Conservation (phyloP, 140 eudicot genomes). For the Senecio squalidus region DNA sequence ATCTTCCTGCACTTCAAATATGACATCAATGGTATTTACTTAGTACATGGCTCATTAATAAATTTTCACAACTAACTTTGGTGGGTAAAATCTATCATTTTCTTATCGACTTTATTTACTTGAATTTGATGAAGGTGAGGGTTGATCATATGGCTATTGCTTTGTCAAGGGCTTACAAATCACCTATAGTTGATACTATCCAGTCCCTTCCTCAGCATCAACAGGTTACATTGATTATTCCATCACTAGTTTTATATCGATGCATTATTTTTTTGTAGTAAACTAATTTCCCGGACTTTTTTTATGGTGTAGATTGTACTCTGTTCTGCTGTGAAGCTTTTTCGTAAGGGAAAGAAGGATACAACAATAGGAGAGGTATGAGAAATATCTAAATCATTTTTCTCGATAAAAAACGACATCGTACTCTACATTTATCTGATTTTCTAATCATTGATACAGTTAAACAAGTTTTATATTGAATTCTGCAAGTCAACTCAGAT, state of each 20-base stretch:
- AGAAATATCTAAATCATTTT: background rate
- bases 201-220: conserved; percentile 97
- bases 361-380: conserved; percentile 86
- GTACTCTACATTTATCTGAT: background rate
- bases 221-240: conserved; percentile 36
- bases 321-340: conserved; percentile 89
- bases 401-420: background rate
- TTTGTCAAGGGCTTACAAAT: conserved; percentile 78
- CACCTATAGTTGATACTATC: conserved; percentile 84
- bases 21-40: conserved; percentile 22
- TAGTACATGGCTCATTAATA: background rate
- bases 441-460: conserved; percentile 35
- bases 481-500: conserved; percentile 76
- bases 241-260: background rate
- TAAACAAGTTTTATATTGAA: conserved; percentile 70
- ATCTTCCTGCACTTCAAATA: conserved; percentile 23
- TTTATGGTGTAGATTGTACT: conserved; percentile 63
- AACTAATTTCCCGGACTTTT: background rate
- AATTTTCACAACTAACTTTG: background rate
- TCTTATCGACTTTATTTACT: background rate
- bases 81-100: background rate
- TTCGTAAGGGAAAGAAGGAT: conserved; percentile 80
- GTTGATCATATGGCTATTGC: conserved; percentile 95
- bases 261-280: background rate
- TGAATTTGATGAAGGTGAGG: conserved; percentile 57